Conservation (phyloP, 176 grass and related monocot species). For the Aechmea fasciata region DNA sequence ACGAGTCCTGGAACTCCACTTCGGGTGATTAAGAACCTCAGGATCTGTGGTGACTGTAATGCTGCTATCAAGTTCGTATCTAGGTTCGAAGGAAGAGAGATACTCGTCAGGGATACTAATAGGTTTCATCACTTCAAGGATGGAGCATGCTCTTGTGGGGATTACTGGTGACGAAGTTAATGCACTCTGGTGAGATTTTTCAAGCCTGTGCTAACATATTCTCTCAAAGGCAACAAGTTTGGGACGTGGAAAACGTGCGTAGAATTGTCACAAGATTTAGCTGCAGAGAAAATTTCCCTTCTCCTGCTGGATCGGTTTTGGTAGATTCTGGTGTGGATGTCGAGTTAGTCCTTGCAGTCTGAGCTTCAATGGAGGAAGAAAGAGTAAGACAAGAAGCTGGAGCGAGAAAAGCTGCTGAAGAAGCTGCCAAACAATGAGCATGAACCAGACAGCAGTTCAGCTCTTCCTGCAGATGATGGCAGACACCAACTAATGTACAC, state of each 20-base stretch:
- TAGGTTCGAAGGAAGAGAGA: slow-evolving; percentile 43
- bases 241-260: neutral
- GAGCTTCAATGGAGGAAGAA: slow-evolving; percentile 98
- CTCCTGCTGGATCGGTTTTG: slow-evolving; percentile 57
- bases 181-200: neutral
- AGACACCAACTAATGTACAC: neutral
- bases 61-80: slow-evolving; percentile 65
- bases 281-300: too few relatives aligned
- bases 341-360: slow-evolving; percentile 74
- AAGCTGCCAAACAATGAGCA: slow-evolving; percentile 9
- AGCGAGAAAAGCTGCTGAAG: slow-evolving; percentile 16
- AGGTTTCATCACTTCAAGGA: slow-evolving; percentile 61
- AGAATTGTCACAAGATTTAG: too few relatives aligned
- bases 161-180: slow-evolving; percentile 42
- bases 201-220: neutral
- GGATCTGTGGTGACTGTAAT: slow-evolving; percentile 62
- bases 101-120: slow-evolving; percentile 64
- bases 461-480: slow-evolving; percentile 5
- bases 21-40: slow-evolving; percentile 68
- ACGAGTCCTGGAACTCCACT: slow-evolving; percentile 39
- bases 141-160: slow-evolving; percentile 54
- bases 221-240: neutral
- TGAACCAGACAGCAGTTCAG: slow-evolving; percentile 4
- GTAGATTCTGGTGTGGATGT: slow-evolving; percentile 94
- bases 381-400: slow-evolving; percentile 82